phyloP scores from a whole-genome alignment of 176 grass and related monocot genomes.

The Zea mays region Zm-B73-REFERENCE-NAM-5.0 NC_050099.1:246225001-246225500 shows the following conservation, averaged over 20 bases:
- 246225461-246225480: constrained; percentile 71
- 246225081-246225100: constrained; percentile 80
- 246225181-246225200: constrained; percentile 11
- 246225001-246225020: neutral
- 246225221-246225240: neutral
- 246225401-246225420: neutral
- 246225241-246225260: neutral
- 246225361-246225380: constrained; percentile 26
- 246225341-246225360: neutral
- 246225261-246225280: constrained; percentile 54
- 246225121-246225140: constrained; percentile 86
- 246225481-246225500: constrained; percentile 91
- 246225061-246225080: neutral
- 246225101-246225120: constrained; percentile 93
- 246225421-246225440: constrained; percentile 55
- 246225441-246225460: constrained; percentile 77
- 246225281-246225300: constrained; percentile 92
- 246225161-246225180: constrained; percentile 20
- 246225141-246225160: constrained; percentile 86
- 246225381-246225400: neutral
- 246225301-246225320: constrained; percentile 80
- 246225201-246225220: neutral
- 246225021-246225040: neutral
- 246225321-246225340: constrained; percentile 83
- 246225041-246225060: neutral